A percentile compares a stretch with the other conserved stretches of the same genome.
Evolutionary conservation across 805 yeast species (phyloP).

Genomic region (Alloascoidea hylecoeti): DNA sequence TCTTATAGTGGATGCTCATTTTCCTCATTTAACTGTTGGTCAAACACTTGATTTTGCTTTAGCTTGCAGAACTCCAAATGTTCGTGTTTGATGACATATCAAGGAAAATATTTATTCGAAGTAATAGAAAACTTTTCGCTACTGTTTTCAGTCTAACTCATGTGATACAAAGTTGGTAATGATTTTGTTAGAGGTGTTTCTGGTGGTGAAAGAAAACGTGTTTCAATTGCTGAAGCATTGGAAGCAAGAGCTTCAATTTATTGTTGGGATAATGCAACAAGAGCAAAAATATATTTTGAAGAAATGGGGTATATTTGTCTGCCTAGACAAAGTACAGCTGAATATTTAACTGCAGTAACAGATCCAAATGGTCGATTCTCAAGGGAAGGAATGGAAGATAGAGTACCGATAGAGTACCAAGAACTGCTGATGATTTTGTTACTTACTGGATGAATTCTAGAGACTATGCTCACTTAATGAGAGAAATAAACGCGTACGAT

Average conservation of each 20-base stretch:
- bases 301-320: slow-evolving; percentile 55
- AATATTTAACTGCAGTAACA: slow-evolving; percentile 55
- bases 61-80: slow-evolving; percentile 50
- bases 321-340: slow-evolving; percentile 55
- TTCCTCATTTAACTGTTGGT: slow-evolving; percentile 64
- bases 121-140: slow-evolving; percentile 30
- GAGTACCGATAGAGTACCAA: slow-evolving; percentile 37
- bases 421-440: slow-evolving; percentile 48
- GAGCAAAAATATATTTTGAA: slow-evolving; percentile 43
- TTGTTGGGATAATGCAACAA: slow-evolving; percentile 72
- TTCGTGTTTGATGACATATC: slow-evolving; percentile 32
- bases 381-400: slow-evolving; percentile 29
- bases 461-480: slow-evolving; percentile 23
- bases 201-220: slow-evolving; percentile 82
- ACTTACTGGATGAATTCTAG: slow-evolving; percentile 39
- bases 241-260: slow-evolving; percentile 49
- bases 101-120: slow-evolving; percentile 31
- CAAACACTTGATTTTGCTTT: slow-evolving; percentile 62
- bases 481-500: slow-evolving; percentile 31
- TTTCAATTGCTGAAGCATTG: slow-evolving; percentile 67
- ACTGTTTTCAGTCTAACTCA: slow-evolving; percentile 48
- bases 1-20: slow-evolving; percentile 55
- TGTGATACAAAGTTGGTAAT: slow-evolving; percentile 47
- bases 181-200: slow-evolving; percentile 61
- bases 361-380: slow-evolving; percentile 48